Evolutionary conservation across 192 early-diverging fungal species (phyloP).

Genomic region (Neocallimastix lanati): DNA sequence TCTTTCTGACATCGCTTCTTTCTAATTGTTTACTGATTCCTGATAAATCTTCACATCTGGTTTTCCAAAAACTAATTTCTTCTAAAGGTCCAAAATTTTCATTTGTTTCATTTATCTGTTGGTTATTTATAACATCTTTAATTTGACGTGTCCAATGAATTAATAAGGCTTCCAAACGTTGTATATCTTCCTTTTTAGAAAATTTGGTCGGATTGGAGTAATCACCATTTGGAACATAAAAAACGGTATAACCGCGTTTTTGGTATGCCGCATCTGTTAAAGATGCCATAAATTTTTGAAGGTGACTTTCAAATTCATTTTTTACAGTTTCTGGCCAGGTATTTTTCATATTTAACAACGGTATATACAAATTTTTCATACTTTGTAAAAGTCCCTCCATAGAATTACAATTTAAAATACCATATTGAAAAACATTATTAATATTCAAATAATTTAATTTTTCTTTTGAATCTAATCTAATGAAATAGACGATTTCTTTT

Average conservation of each 20-base stretch:
- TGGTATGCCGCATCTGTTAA: constrained; percentile 39
- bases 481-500: not conserved
- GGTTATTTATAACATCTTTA: constrained; percentile 45
- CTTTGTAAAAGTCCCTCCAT: constrained; percentile 29
- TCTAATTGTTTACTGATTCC: constrained; percentile 40
- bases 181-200: constrained; percentile 35
- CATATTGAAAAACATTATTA: constrained; percentile 23
- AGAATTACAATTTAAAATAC: constrained; percentile 17
- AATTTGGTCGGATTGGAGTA: constrained; percentile 12
- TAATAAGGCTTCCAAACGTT: constrained; percentile 31
- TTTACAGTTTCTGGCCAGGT: constrained; percentile 37
- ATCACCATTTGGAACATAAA: constrained; percentile 35
- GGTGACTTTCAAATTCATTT: constrained; percentile 34
- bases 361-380: constrained; percentile 40
- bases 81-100: constrained; percentile 44
- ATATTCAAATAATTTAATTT: not conserved
- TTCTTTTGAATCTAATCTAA: not conserved
- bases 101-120: constrained; percentile 21
- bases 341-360: constrained; percentile 35
- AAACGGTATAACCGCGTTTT: constrained; percentile 36
- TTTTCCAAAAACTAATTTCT: constrained; percentile 43
- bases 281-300: constrained; percentile 45
- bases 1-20: constrained; percentile 26
- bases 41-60: constrained; percentile 37
- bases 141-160: constrained; percentile 49